A percentile compares a stretch with the other conserved stretches of the same genome.
phyloP scores from a whole-genome alignment of 441 rosid genomes.

The Erodium trifolium region DNA sequence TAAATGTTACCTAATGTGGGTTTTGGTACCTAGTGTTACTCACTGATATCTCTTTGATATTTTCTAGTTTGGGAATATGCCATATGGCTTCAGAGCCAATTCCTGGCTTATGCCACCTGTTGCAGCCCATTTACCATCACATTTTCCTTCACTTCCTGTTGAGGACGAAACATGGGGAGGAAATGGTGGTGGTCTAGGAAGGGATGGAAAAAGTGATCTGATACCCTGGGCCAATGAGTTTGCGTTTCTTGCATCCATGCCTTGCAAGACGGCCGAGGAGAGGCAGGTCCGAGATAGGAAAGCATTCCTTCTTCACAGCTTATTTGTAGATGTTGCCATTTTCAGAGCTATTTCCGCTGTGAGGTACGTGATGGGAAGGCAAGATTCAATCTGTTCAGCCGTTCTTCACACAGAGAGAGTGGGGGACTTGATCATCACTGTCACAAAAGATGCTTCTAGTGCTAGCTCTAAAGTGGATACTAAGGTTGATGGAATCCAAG shows the following conservation, averaged over 20 bases:
- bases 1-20: too few species aligned
- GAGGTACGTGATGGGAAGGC: constrained; percentile 33
- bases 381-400: constrained; percentile 33
- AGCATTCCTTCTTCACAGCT: constrained; percentile 61
- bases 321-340: constrained; percentile 65
- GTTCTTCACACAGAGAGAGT: constrained; percentile 38
- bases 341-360: constrained; percentile 50
- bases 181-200: constrained; percentile 57
- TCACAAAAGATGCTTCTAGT: constrained; percentile 51
- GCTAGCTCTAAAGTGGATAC: constrained; percentile 56
- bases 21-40: too few species aligned
- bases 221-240: constrained; percentile 67
- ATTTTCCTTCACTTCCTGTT: constrained; percentile 52
- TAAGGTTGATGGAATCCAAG: constrained; percentile 57
- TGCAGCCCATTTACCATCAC: constrained; percentile 49
- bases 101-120: constrained; percentile 79
- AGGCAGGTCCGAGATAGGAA: constrained; percentile 73
- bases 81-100: constrained; percentile 67
- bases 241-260: constrained; percentile 67
- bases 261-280: constrained; percentile 70
- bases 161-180: constrained; percentile 80
- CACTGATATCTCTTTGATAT: not conserved
- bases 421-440: constrained; percentile 50
- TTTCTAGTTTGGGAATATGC: constrained; percentile 73
- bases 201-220: constrained; percentile 42